These are phyloP conservation scores for Pezicula rhizophila DNA, from an alignment of 2,329 filamentous ascomycete species.

Conservation along the genomic window DNA sequence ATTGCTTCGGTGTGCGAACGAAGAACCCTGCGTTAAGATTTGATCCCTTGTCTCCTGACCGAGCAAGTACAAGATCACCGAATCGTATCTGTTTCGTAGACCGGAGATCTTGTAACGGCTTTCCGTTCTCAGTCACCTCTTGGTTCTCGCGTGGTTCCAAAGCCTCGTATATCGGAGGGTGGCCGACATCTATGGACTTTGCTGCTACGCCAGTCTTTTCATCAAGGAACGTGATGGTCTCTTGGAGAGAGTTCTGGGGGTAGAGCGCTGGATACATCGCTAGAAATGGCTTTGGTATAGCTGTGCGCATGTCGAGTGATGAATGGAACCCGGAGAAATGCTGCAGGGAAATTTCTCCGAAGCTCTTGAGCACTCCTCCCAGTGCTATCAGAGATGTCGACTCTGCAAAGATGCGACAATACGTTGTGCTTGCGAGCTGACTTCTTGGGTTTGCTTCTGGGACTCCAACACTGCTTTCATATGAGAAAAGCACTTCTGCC, in stretches of 20 bases:
- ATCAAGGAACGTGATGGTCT: constrained; percentile 13
- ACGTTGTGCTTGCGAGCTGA: constrained; percentile 41
- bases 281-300: constrained; percentile 22
- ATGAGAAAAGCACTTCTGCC: constrained; percentile 8
- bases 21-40: constrained; percentile 35
- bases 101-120: constrained; percentile 12
- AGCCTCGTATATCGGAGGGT: constrained; percentile 21
- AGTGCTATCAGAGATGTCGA: constrained; percentile 27
- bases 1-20: constrained; percentile 32
- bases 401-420: constrained; percentile 39
- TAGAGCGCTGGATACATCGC: constrained; percentile 20
- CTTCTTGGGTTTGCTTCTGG: constrained; percentile 32
- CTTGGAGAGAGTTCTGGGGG: constrained; percentile 15
- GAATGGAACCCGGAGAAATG: constrained; percentile 18
- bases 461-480: constrained; percentile 9
- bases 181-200: constrained; percentile 14
- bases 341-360: constrained; percentile 9
- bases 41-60: constrained; percentile 31
- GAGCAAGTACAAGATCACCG: constrained; percentile 11
- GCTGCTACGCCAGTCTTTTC: constrained; percentile 11
- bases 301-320: constrained; percentile 31
- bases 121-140: constrained; percentile 7
- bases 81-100: constrained; percentile 11
- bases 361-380: constrained; percentile 1
- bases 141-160: constrained; percentile 21